Percentiles rank a stretch among this genome's conserved stretches.
These are phyloP conservation scores for Ceratobasidium sp. DNA, from an alignment of 1,284 basidiomycete genomes.

Conservation along the genomic window DNA sequence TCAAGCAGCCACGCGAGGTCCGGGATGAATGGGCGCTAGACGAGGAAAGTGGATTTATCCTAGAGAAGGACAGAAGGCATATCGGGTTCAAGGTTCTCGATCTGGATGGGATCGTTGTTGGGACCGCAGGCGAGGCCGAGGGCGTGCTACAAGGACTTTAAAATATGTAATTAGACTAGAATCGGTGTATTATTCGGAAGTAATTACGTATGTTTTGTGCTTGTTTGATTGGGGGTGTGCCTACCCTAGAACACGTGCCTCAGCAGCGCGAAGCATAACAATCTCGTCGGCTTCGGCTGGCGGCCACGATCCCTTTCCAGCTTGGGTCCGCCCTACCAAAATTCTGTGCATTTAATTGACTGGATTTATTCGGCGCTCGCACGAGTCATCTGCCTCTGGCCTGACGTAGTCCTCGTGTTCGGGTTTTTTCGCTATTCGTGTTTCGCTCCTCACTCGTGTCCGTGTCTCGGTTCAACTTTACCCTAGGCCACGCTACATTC, in stretches of 20 bases:
- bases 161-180: slow-evolving; percentile 4
- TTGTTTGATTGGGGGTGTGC: slow-evolving; percentile 5
- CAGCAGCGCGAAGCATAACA: slow-evolving; percentile 3
- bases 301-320: neutral
- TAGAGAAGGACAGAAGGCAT: slow-evolving; percentile 18
- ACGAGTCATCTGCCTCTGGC: slow-evolving; percentile 24
- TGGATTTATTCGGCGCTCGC: neutral
- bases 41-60: slow-evolving; percentile 27
- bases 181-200: neutral
- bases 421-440: slow-evolving; percentile 21
- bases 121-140: slow-evolving; percentile 23
- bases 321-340: neutral
- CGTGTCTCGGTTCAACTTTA: neutral
- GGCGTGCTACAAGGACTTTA: slow-evolving; percentile 31
- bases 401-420: slow-evolving; percentile 29
- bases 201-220: slow-evolving; percentile 5
- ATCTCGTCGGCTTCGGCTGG: neutral
- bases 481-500: slow-evolving; percentile 28
- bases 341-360: slow-evolving; percentile 1
- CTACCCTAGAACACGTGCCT: slow-evolving; percentile 22
- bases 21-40: slow-evolving; percentile 27
- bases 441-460: neutral
- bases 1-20: neutral
- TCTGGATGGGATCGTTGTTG: slow-evolving; percentile 23
- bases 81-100: slow-evolving; percentile 29